Base-by-base conservation (phyloP, 192 early-diverging fungal genomes). In the Entomortierella parvispora region DNA sequence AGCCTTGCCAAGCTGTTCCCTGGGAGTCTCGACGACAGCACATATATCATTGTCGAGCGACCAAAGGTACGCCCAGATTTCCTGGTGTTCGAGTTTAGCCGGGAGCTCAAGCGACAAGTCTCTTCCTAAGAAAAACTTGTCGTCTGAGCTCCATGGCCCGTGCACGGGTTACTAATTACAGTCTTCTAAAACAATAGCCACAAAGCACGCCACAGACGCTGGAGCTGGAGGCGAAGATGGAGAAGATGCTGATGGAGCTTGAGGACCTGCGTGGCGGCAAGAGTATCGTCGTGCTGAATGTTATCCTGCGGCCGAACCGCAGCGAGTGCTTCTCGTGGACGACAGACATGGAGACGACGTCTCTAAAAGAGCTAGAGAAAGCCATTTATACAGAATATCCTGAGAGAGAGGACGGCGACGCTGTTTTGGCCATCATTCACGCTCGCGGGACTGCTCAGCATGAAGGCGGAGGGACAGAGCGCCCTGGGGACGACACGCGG, bases 301-400 rank as follows among this genome's bases (percentile, higher is more conserved):
- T 67, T 28, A 25, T 67, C 9, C 6, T 67, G 55, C 65, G 55
- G n/a, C 67, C 58, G 6, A 61, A 55, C 22, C 25, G 49, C 46
- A 59, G 31, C 46, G 55, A 67, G 55, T 50, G 32, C 25, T 67
- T 68, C 34, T 32, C 56, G 0, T 68, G 66, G 67, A 61, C 67
- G 22, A 46, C 50, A 14, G 51, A 69, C 51, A 54, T 34, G 1
- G 67, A 61, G 44, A 63, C 48, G 9, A 63, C 50, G 18, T 43
- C 20, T 3, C 26, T 53, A 15, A 42, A 53, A 40, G 37, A 63
- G 50, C 50, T 53, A 8, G 34, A 43, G 50, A 43, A n/a, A 25
- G 62, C 50, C 23, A 63, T 63, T 14, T 53, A 53, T 18, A 8
- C 0, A 0, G 34, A 51, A 51, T 63, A 53, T 18, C 65, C 65